phyloP scores from a whole-genome alignment of 345 rosid genomes.

The Xanthoceras sorbifolium region DNA sequence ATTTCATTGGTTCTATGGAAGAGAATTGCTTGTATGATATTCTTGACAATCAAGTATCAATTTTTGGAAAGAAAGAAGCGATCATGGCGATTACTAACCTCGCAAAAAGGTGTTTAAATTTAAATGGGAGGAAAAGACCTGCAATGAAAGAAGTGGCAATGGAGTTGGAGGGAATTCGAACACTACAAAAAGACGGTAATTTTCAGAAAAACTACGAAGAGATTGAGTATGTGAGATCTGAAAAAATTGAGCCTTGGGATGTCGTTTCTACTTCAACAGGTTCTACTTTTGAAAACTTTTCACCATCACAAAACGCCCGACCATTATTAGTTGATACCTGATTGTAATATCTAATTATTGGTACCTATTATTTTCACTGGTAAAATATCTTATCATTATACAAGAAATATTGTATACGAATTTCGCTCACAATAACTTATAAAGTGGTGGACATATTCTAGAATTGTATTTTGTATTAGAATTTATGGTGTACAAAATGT shows the following conservation, averaged over 20 bases:
- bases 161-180: not conserved
- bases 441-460: too few species aligned
- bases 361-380: too few species aligned
- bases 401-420: too few species aligned
- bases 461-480: too few species aligned
- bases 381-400: too few species aligned
- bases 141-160: not conserved
- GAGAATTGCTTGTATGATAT: not conserved
- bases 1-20: not conserved
- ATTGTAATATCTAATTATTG: too few species aligned
- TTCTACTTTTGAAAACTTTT: not conserved
- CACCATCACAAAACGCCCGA: not conserved
- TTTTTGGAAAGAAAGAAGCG: not conserved
- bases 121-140: not conserved
- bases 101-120: not conserved
- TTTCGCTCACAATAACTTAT: too few species aligned
- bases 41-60: not conserved
- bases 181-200: not conserved
- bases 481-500: too few species aligned
- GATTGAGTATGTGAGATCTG: not conserved
- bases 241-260: not conserved
- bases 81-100: not conserved
- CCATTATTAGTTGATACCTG: too few species aligned
- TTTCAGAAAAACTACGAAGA: not conserved
- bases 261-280: not conserved